Evolutionary conservation across 495 filamentous ascomycete genomes (phyloP), one percentile per base, ranked within the genome.

Genomic region (Talaromyces adpressus): DNA sequence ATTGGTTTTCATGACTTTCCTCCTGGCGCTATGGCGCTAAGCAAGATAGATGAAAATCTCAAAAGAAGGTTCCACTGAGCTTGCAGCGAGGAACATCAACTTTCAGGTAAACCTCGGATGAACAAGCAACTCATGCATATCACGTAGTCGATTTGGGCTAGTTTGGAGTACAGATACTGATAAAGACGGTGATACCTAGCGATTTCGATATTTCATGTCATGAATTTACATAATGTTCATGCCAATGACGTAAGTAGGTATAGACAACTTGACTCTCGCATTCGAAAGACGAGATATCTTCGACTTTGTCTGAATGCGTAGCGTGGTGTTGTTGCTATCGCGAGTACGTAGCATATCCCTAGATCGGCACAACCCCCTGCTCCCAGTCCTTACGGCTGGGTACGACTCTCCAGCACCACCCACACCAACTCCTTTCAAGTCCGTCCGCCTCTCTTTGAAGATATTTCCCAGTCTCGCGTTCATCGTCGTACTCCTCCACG

Each of bases 401-500:
- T 63, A 79, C 73, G 12, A 79, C 70, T 53, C 74, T 72, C 68
- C 70, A 77, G 64, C 78, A 81, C 78, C 72, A 91, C 58, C 75
- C 80, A 71, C 67, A 85, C 79, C 77, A 90, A 70, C 65, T 80
- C 67, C 66, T 81, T 76, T 68, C 69, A 45, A 56, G 62, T 2
- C 70, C 83, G 65, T 68, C 74, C 72, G 82, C 83, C 62, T 83
- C 81, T 74, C 86, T 71, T 79, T 86, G 84, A 81, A 95, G 75
- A 82, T 92, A 74, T 80, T 76, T 67, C 73, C 81, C 71, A 62
- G 71, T 79, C 29, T 85, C 84, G 57, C 84, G 80, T 77, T 94
- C 92, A 71, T 94, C 90, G 63, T 90, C 89, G 74, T 85, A 89
- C 69, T 93, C 89, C 61, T 85, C 85, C 34, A 96, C 92, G 64